Percentiles rank a stretch among this genome's conserved stretches.
Evolutionary conservation across 1,284 basidiomycete species (phyloP).

Genomic region (Malassezia furfur): DNA sequence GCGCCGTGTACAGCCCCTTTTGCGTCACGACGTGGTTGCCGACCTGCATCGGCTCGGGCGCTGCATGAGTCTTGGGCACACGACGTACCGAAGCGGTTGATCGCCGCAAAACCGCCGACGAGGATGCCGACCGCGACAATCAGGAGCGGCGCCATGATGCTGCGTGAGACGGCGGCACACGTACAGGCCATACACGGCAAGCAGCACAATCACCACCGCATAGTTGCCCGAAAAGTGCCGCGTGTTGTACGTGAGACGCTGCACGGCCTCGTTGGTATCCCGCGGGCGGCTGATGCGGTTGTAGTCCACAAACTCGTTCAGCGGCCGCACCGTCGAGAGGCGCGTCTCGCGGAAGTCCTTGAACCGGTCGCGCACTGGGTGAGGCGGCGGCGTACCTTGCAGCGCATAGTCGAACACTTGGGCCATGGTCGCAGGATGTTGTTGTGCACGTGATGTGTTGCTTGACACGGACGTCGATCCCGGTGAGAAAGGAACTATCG

Average conservation of each 20-base stretch:
- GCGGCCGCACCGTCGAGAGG: constrained; percentile 68
- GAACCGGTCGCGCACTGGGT: constrained; percentile 32
- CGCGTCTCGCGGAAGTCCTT: constrained; percentile 59
- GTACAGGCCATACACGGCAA: constrained; percentile 82
- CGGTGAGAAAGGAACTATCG: not conserved
- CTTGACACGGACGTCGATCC: too few relatives aligned
- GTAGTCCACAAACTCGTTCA: constrained; percentile 63
- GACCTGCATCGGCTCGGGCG: constrained; percentile 54
- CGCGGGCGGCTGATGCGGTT: constrained; percentile 66
- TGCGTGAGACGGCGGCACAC: constrained; percentile 48
- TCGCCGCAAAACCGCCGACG: constrained; percentile 77
- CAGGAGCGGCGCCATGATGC: constrained; percentile 63
- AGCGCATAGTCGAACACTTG: constrained; percentile 15
- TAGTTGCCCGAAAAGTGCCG: constrained; percentile 59
- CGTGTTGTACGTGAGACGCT: constrained; percentile 83
- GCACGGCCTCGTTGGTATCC: constrained; percentile 57
- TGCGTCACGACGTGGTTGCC: constrained; percentile 71
- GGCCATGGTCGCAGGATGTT: constrained; percentile 8
- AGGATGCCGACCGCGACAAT: constrained; percentile 78
- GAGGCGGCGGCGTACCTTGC: constrained; percentile 7
- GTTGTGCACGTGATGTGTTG: not conserved
- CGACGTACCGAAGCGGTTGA: constrained; percentile 76
- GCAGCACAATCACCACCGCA: constrained; percentile 65
- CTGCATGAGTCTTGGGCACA: constrained; percentile 4
- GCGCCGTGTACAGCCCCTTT: constrained; percentile 57